Evolutionary conservation across 2,329 filamentous ascomycete genomes (phyloP).

Genomic region (Trichoderma lentiforme): DNA sequence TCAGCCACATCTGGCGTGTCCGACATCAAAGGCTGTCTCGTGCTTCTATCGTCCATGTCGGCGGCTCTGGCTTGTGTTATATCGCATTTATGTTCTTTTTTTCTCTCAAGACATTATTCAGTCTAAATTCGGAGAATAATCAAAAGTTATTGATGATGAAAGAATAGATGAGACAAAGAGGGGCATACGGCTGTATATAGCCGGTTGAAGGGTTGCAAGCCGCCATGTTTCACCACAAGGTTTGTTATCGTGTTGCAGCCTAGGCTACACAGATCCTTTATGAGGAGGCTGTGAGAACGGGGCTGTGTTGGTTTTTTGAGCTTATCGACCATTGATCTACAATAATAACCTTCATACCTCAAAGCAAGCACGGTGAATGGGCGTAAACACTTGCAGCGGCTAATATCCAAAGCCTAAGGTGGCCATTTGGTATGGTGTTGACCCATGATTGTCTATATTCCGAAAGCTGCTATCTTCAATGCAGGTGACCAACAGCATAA

Average conservation of each 20-base stretch:
- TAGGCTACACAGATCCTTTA: not conserved
- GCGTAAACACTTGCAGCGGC: no score
- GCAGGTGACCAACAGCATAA: no score
- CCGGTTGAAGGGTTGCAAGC: not conserved
- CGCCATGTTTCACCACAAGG: not conserved
- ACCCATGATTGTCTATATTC: no score
- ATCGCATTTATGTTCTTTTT: not conserved
- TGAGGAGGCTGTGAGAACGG: not conserved
- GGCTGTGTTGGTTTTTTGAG: not conserved
- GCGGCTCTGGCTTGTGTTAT: not conserved
- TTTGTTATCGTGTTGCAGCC: not conserved
- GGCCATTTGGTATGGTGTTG: no score
- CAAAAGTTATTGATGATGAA: not conserved
- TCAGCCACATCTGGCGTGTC: not conserved
- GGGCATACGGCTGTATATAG: not conserved
- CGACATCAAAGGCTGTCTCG: not conserved
- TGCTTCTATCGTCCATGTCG: not conserved
- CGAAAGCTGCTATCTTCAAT: no score
- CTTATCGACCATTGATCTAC: not conserved
- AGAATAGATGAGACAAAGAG: not conserved
- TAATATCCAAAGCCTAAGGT: no score
- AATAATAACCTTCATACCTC: no score
- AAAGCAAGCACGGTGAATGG: no score
- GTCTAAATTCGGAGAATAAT: not conserved
- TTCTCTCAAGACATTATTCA: not conserved